Percentiles rank a stretch among this genome's conserved stretches.
Conservation (phyloP, 192 early-diverging fungal genomes). For the Backusella mclennaniae region DNA sequence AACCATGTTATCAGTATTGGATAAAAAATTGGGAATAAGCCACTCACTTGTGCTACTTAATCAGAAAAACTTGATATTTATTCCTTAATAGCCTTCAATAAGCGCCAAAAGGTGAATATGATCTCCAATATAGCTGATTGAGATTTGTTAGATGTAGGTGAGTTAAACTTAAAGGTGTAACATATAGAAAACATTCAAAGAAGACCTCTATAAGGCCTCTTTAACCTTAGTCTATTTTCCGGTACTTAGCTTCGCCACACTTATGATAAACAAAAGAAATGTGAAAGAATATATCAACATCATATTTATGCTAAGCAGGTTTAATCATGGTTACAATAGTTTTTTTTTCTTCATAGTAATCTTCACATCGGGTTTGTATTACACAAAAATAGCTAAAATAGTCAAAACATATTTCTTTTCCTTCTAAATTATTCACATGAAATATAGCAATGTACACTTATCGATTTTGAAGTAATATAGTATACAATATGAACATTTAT, state of each 20-base stretch:
- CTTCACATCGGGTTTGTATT: neutral
- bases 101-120: no score
- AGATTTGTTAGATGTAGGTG: no score
- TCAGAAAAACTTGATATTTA: no score
- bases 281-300: neutral
- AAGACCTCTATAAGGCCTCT: no score
- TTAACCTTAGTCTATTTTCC: no score
- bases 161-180: no score
- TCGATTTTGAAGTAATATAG: neutral
- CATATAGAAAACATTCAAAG: no score
- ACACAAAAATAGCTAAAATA: neutral
- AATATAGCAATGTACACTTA: neutral
- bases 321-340: neutral
- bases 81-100: no score
- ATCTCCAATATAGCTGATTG: no score
- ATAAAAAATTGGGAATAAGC: neutral
- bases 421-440: neutral
- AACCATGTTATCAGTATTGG: neutral
- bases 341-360: neutral
- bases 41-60: neutral
- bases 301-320: neutral
- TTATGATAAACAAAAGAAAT: neutral
- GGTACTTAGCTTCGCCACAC: neutral
- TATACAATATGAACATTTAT: no score
- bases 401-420: neutral